Base-by-base conservation (phyloP, 2,329 filamentous ascomycete genomes). In the Fusarium abutilonis region DNA sequence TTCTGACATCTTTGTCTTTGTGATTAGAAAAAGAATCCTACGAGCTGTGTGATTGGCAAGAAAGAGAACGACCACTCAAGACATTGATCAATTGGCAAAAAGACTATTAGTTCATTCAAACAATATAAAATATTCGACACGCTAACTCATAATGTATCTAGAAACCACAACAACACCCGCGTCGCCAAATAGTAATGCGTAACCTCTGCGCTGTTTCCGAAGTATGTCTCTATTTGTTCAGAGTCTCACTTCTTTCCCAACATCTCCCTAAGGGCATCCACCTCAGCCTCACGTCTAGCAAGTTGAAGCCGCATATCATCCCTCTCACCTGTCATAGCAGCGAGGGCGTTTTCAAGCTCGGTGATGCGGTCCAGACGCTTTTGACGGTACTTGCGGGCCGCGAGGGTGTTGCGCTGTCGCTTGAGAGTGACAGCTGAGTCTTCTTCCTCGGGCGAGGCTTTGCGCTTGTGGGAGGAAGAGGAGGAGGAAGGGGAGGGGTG, bases 361-460 rank as follows among this genome's bases (percentile, higher is more conserved):
- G 76, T 76, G 73, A 90, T 84, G 60, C 87, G 85, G 67, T 91
- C 88, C 31, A 90, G 80, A 41, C 87, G 85, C 73, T 89, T 89
- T 72, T 91, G 88, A 23, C 89, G 85, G 71, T 90, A 91, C 60
- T 88, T 87, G 60, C 87, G 83, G 28, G 89, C 89, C n/a, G 89
- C 88, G 60, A 89, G 80, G 13, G 88, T 91, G 74, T 91, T 91
- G 60, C 85, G 83, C 60, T 85, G 83, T 26, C 89, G 86, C 74
- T 90, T 90, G 69, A 80, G 70, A 15, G 74, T 70, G 6, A 72
- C 64, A 23, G 63, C 60, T 4, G 60, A 60, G 14, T 64, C 53
- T 11, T 73, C 70, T 8, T 71, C 70, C 28, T 66, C 63, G 4
- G 61, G 56, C 2, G 71, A 63, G 3, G 58, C 54, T 38, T 70